Evolutionary conservation across 148 eudicot genomes (phyloP).

Genomic region (Vaccinium myrtillus): DNA sequence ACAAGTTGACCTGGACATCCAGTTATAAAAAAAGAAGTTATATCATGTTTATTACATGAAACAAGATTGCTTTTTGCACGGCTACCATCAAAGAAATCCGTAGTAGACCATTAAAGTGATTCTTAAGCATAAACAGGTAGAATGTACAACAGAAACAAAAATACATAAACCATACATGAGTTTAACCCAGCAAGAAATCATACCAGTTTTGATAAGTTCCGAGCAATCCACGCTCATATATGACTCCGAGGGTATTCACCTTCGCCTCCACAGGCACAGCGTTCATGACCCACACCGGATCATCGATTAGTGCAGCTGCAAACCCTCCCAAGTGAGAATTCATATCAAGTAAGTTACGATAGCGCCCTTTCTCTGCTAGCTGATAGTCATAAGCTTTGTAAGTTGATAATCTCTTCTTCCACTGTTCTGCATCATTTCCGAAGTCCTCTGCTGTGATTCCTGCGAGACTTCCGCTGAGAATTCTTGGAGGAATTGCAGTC

Average conservation of each 20-base stretch:
- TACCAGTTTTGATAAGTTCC: conserved; percentile 94
- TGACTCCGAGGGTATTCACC: conserved; percentile 67
- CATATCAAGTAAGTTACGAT: conserved; percentile 85
- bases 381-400: conserved; percentile 53
- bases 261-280: conserved; percentile 56
- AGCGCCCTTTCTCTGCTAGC: conserved; percentile 66
- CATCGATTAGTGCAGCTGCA: conserved; percentile 69
- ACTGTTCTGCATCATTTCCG: conserved; percentile 41
- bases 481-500: conserved; percentile 65
- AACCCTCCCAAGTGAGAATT: conserved; percentile 90
- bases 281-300: conserved; percentile 97
- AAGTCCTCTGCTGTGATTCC: conserved; percentile 55
- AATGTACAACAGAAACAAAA: background rate
- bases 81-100: background rate
- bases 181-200: background rate
- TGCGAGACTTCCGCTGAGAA: conserved; percentile 45
- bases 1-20: no score
- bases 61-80: background rate
- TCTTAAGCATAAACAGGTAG: background rate
- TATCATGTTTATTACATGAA: background rate
- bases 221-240: conserved; percentile 78
- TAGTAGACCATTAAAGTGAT: background rate
- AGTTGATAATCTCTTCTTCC: conserved; percentile 57
- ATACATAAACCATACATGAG: background rate
- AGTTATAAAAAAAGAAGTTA: no score